Evolutionary conservation across 1,284 basidiomycete species (phyloP), one percentile per base, ranked within the genome.

Genomic region (Ganoderma sp.): DNA sequence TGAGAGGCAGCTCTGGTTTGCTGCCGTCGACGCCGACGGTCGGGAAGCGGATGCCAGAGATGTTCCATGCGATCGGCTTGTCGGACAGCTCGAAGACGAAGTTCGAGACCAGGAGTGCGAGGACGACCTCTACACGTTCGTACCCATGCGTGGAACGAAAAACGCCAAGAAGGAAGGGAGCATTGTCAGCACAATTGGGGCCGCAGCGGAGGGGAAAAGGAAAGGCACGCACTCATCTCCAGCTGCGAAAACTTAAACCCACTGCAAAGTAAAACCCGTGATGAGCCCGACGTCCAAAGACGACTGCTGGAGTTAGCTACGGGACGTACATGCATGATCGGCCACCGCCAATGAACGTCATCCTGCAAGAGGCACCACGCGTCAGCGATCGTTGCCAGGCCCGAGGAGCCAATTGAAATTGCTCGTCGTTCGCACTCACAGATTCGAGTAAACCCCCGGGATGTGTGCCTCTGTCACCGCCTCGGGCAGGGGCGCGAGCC

Each of bases 221-320:
- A 28, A 62, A 8, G 19, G 42, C 22, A 10, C 75, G 25, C 32
- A 72, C 71, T 72, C 77, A 78, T 78, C 63, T 78, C 77, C 34
- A 78, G 71, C 57, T 77, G 74, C 9, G 77, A 75, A 65, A 77
- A 77, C 65, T 75, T 77, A 70, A 77, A 78, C n/a, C 77, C 76
- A 60, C 77, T 78, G 57, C 43, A 22, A 62, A 50, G 41, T 39
- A 19, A 17, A 48, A 22, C 42, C 25, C 4, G 42, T 22, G 7
- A 61, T 61, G 39, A 61, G 42, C 34, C 17, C 3, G 28, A 34
- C 17, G 28, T 5, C 5, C 37, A 39, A 22, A 50, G 12, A 14
- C 48, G 25, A 14, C 3, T 12, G 48, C 48, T 52, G 22, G 48
- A 52, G 48, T 52, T 52, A 25, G 22, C 48, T 52, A 52, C 48